Evolutionary conservation across 116 monocot genomes (phyloP).

Genomic region (Cymodocea nodosa): DNA sequence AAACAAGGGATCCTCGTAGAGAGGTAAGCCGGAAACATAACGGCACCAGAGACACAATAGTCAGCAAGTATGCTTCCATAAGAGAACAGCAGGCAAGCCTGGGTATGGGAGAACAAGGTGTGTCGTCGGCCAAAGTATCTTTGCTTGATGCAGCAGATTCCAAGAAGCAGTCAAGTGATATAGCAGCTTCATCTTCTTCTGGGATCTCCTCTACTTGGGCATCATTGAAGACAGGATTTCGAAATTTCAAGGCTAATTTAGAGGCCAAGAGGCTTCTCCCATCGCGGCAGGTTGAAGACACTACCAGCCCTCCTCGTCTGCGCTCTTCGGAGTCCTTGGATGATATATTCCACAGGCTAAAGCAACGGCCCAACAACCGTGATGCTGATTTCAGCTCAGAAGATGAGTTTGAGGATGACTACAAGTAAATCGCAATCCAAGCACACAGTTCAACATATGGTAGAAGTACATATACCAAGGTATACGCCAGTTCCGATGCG

Average conservation of each 20-base stretch:
- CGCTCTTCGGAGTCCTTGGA: constrained; percentile 72
- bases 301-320: constrained; percentile 7
- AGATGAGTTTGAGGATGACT: constrained; percentile 10
- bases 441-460: not conserved
- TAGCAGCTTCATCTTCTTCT: constrained; percentile 9
- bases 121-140: constrained; percentile 47
- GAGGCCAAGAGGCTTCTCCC: constrained; percentile 62
- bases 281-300: constrained; percentile 30
- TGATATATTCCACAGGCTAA: constrained; percentile 75
- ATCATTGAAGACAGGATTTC: constrained; percentile 70
- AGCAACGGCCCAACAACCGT: constrained; percentile 29
- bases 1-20: constrained; percentile 23
- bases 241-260: constrained; percentile 60
- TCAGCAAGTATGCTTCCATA: constrained; percentile 47
- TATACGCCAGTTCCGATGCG: not conserved
- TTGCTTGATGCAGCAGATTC: constrained; percentile 26
- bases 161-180: constrained; percentile 14
- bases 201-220: constrained; percentile 67
- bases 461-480: not conserved
- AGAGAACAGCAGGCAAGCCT: constrained; percentile 34
- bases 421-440: not conserved
- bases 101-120: constrained; percentile 22
- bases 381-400: constrained; percentile 16
- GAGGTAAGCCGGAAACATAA: constrained; percentile 25
- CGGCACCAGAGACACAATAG: constrained; percentile 35